Conservation (phyloP, 2,329 filamentous ascomycete genomes). For the Chaetomium sp. region DNA sequence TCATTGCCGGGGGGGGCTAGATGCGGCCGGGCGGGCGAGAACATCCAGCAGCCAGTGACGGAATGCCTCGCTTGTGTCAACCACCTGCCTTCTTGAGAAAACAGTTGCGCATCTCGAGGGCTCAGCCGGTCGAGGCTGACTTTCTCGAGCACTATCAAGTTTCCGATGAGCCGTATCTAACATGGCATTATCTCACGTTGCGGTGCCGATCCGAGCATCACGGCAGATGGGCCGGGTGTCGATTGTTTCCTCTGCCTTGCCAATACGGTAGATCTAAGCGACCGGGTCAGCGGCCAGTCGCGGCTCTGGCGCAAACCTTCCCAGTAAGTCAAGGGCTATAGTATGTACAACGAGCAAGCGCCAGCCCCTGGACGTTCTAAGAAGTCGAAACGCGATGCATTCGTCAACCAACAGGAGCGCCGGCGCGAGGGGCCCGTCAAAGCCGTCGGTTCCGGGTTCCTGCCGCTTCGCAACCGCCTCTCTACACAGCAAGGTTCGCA, state of each 20-base stretch:
- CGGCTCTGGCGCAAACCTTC: conserved; percentile 12
- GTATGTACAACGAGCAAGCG: conserved; percentile 27
- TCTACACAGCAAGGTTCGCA: background rate
- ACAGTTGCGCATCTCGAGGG: background rate
- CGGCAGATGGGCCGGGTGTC: conserved; percentile 1
- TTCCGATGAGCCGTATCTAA: background rate
- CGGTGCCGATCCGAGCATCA: conserved; percentile 3
- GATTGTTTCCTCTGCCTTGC: background rate
- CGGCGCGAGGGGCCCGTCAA: background rate
- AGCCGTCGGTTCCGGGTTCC: conserved; percentile 15
- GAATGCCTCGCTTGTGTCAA: conserved; percentile 9
- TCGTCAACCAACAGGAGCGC: conserved; percentile 20
- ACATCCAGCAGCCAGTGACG: conserved; percentile 18
- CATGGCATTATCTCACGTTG: background rate
- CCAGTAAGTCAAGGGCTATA: conserved; percentile 9
- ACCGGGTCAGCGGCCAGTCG: conserved; percentile 18
- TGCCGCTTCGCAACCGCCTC: conserved; percentile 6
- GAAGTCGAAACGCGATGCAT: conserved; percentile 9
- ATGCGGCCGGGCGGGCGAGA: conserved; percentile 14
- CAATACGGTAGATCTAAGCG: conserved; percentile 14
- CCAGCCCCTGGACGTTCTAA: conserved; percentile 27
- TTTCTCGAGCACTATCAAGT: background rate
- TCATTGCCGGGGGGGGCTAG: background rate
- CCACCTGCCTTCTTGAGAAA: conserved; percentile 30
- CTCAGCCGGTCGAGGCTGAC: conserved; percentile 3